These are phyloP conservation scores for Solanum phureja DNA, from an alignment of 257 asterid genomes.

Conservation along the genomic window DNA sequence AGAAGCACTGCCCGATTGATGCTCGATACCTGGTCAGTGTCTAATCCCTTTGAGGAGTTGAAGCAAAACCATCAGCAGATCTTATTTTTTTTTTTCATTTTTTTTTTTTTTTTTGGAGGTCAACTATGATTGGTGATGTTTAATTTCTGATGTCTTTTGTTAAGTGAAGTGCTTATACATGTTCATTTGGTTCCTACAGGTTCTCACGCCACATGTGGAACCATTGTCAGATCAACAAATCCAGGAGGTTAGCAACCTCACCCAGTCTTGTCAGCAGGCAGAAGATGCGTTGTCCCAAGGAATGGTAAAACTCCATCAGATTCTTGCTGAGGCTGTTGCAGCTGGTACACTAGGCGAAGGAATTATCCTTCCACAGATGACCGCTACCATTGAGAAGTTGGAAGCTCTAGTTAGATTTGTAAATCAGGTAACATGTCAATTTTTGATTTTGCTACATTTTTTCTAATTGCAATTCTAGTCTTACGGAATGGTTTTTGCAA, in stretches of 20 bases:
- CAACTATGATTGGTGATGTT: not conserved
- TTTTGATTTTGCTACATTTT: not conserved
- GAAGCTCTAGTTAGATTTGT: slow-evolving; percentile 62
- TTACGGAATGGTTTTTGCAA: not conserved
- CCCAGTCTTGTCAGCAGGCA: slow-evolving; percentile 76
- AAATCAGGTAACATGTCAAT: slow-evolving; percentile 45
- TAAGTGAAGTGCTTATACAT: not conserved
- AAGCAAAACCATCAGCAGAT: not conserved
- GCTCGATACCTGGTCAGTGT: not conserved
- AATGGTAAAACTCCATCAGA: slow-evolving; percentile 60
- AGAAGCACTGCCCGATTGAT: not conserved
- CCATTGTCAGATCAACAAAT: slow-evolving; percentile 56
- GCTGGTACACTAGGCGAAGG: slow-evolving; percentile 46
- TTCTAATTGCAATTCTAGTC: not conserved
- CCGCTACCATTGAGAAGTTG: slow-evolving; percentile 59
- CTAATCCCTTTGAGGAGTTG: not conserved
- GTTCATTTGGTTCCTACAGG: slow-evolving; percentile 25
- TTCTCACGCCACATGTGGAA: slow-evolving; percentile 57
- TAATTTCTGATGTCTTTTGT: not conserved
- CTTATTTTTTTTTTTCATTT: not conserved
- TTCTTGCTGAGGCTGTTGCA: slow-evolving; percentile 46
- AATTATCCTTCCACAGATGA: slow-evolving; percentile 46
- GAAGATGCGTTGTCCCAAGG: slow-evolving; percentile 94
- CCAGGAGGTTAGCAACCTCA: slow-evolving; percentile 31
- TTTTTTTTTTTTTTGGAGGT: not conserved